Conservation (phyloP, 148 eudicot genomes). For the Dysphania ambrosioides region DNA sequence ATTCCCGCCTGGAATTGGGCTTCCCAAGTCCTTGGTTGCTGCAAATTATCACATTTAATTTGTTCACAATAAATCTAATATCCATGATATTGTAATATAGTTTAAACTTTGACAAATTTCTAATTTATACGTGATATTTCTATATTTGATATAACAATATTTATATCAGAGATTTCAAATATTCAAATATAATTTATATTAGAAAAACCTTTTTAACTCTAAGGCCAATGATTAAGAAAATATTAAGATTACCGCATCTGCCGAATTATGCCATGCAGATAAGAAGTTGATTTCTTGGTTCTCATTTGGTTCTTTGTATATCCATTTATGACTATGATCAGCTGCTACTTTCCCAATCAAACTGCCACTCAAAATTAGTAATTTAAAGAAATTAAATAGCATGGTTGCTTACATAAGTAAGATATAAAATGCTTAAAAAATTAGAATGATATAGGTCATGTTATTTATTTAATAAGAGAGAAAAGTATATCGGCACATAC, state of each 20-base stretch:
- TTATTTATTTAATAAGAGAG: neutral
- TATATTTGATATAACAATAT: too few species aligned
- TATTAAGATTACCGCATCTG: conserved; percentile 60
- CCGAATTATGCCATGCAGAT: conserved; percentile 91
- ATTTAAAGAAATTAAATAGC: neutral
- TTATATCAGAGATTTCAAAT: too few species aligned
- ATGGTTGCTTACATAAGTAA: neutral
- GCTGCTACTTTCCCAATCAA: conserved; percentile 98
- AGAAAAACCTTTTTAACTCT: too few species aligned
- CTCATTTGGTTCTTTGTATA: conserved; percentile 81
- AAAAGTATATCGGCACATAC: too few species aligned
- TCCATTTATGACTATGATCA: conserved; percentile 95
- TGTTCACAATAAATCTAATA: neutral
- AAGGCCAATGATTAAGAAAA: too few species aligned
- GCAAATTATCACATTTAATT: conserved; percentile 30
- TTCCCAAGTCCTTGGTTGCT: conserved; percentile 99
- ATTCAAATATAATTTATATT: neutral
- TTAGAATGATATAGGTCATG: neutral
- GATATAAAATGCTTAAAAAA: neutral
- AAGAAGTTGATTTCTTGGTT: conserved; percentile 85
- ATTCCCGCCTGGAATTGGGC: conserved; percentile 98
- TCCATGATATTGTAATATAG: neutral
- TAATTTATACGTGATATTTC: too few species aligned
- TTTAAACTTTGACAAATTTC: too few species aligned
- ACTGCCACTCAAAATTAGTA: conserved; percentile 36